Evolutionary conservation across 2,329 filamentous ascomycete genomes (phyloP), one percentile per base, ranked within the genome.

Genomic region (Zasmidium citrigriseum): DNA sequence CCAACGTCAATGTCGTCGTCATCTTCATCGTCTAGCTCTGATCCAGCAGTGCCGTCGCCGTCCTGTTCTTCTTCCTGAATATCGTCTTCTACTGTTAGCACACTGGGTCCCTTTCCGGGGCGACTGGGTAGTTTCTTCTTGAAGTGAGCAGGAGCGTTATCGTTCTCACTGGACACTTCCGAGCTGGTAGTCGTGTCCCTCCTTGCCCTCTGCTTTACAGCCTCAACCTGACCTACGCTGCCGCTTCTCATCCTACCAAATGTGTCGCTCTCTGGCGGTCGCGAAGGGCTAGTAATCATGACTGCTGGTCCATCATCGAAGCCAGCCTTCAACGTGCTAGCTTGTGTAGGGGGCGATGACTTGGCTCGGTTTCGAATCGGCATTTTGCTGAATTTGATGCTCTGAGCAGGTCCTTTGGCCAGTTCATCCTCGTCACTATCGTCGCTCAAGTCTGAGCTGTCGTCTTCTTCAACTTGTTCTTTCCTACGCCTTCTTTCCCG

Each of bases 371-470:
- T 87, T 25, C 93, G 86, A 46, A 96, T 83, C 1, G 95, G 93
- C 90, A 97, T 93, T 76, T 98, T 98, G 50, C 89, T 87, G 75
- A 99, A 99, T 71, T 93, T 93, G 73, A 98, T 96, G 73, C 96
- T 91, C 72, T 96, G 91, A 2, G 89, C 89, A 46, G 90, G 89
- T 54, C 89, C 86, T 52, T 75, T 74, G 57, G 60, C 68, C 22
- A 91, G 88, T 1, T 84, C 81, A 53, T 92, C 89, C 22, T 93
- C 89, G 52, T 95, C 90, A 67, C 89, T 93, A 66, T 93, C 89
- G 68, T 95, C 90, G 71, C 88, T 92, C 54, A 93, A 77, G 67
- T 93, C 90, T 69, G 89, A 93, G 74, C 90, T 95, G 70, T 93
- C 90, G 58, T 92, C 89, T 68, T 95, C 90, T 65, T 92, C 89